Conservation (phyloP, 2,329 filamentous ascomycete genomes). For the Talaromyces sp. region DNA sequence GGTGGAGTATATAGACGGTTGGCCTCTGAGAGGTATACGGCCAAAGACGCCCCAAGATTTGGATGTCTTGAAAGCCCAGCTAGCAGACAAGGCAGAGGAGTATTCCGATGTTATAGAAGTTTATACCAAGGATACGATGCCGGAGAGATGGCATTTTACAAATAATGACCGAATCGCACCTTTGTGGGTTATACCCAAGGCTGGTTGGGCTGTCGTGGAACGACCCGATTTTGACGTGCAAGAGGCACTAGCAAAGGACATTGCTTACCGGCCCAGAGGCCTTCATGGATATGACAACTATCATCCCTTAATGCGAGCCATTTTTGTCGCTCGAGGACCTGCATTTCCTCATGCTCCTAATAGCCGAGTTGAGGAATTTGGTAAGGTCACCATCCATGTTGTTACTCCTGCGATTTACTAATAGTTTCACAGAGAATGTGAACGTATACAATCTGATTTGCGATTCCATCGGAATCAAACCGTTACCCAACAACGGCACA, state of each 20-base stretch:
- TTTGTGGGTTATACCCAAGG: conserved; percentile 87
- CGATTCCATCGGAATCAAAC: conserved; percentile 72
- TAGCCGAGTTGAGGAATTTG: conserved; percentile 75
- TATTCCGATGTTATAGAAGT: conserved; percentile 68
- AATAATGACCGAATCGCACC: conserved; percentile 88
- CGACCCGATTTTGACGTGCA: conserved; percentile 73
- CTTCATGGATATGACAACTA: conserved; percentile 95
- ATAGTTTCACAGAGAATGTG: conserved; percentile 66
- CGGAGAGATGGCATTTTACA: conserved; percentile 84
- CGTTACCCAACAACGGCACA: conserved; percentile 83
- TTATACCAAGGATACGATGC: conserved; percentile 85
- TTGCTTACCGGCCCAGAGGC: conserved; percentile 74
- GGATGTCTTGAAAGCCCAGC: conserved; percentile 61
- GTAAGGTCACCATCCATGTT: conserved; percentile 53
- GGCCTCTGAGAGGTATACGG: conserved; percentile 86
- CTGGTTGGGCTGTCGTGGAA: conserved; percentile 87
- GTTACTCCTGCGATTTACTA: neutral
- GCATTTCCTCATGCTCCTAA: conserved; percentile 85
- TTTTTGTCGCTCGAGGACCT: conserved; percentile 87
- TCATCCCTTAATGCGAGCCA: conserved; percentile 91
- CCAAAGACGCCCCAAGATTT: conserved; percentile 69
- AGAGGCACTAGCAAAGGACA: conserved; percentile 60
- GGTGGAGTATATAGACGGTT: conserved; percentile 84
- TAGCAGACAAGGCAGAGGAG: conserved; percentile 56
- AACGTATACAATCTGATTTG: conserved; percentile 95